phyloP scores from a whole-genome alignment of 176 grass and related monocot species.

The Rhipidocladum racemiflorum region DNA sequence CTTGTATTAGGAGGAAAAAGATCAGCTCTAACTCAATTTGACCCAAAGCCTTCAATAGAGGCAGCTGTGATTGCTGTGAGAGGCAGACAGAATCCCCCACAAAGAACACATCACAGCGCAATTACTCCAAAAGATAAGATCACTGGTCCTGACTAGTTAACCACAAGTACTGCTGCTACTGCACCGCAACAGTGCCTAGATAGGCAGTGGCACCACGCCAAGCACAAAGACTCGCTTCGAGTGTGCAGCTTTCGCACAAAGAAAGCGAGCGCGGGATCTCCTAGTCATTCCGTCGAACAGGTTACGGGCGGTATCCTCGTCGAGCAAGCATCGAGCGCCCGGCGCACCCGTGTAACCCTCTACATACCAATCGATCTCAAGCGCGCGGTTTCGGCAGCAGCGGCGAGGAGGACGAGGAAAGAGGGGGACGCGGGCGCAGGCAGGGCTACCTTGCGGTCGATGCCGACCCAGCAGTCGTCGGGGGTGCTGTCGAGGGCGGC shows the following conservation, averaged over 20 bases:
- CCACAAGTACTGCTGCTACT: background rate
- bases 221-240: background rate
- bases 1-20: no score
- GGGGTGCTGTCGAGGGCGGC: conserved; percentile 59
- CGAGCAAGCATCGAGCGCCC: background rate
- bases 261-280: background rate
- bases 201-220: no score
- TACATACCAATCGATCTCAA: background rate
- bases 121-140: background rate
- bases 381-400: background rate
- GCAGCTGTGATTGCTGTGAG: background rate
- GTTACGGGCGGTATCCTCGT: background rate
- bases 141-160: background rate
- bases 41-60: background rate
- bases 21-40: conserved; percentile 7
- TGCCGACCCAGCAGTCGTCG: conserved; percentile 80
- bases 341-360: background rate
- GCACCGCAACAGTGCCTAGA: background rate
- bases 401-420: background rate
- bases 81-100: background rate
- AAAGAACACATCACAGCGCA: background rate
- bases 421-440: background rate
- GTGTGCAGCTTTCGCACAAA: background rate
- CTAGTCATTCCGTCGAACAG: conserved; percentile 35
- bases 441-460: conserved; percentile 67